Percentiles rank a stretch among this genome's conserved stretches.
Evolutionary conservation across 768 basidiomycete genomes (phyloP).

Genomic region (Leucocoprinus leucothites): DNA sequence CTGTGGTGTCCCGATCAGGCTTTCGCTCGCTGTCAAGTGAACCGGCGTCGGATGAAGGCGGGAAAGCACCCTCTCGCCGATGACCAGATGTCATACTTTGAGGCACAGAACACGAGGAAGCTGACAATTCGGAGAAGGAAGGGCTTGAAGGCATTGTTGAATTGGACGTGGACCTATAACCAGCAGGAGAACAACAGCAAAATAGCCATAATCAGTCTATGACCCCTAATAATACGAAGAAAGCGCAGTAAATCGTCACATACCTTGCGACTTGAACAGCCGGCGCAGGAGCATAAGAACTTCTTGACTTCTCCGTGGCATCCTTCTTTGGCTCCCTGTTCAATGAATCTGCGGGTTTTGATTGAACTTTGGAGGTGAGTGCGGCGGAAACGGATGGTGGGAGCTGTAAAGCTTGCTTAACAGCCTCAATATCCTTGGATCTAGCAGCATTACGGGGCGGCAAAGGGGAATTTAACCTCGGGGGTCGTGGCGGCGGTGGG

Average conservation of each 20-base stretch:
- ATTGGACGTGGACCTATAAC: constrained; percentile 8
- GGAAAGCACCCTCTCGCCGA: constrained; percentile 16
- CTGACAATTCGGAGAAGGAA: constrained; percentile 11
- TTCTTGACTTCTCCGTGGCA: not conserved
- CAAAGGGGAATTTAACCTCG: constrained; percentile 22
- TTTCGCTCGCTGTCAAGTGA: constrained; percentile 4
- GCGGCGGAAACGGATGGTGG: constrained; percentile 51
- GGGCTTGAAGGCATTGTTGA: constrained; percentile 6
- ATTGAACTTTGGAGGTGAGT: constrained; percentile 32
- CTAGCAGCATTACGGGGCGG: constrained; percentile 21
- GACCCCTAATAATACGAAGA: not conserved
- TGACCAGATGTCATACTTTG: constrained; percentile 26
- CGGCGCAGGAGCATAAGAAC: not conserved
- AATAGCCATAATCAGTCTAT: not conserved
- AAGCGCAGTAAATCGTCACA: not conserved
- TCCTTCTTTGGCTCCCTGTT: not conserved
- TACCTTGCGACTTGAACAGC: constrained; percentile 4
- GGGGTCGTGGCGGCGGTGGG: constrained; percentile 15
- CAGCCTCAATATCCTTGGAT: constrained; percentile 46
- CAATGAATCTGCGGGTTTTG: constrained; percentile 15
- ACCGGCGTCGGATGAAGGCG: constrained; percentile 2
- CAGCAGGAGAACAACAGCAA: not conserved
- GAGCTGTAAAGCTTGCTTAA: constrained; percentile 59
- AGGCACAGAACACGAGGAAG: constrained; percentile 22
- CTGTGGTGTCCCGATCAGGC: not conserved